Evolutionary conservation across 2,329 filamentous ascomycete species (phyloP), one percentile per base, ranked within the genome.

Genomic region (Botryotinia globosa): DNA sequence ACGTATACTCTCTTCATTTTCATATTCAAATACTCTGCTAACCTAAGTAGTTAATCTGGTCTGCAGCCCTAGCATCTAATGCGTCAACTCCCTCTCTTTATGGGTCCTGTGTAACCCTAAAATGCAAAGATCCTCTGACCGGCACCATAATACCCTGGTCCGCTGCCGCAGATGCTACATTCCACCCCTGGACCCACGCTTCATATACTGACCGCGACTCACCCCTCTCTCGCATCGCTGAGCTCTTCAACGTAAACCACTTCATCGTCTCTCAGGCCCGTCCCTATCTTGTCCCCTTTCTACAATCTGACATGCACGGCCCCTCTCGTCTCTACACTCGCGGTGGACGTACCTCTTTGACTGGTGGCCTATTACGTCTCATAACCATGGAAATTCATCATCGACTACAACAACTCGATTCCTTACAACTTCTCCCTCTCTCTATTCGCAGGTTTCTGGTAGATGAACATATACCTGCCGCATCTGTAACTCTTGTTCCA

Each of bases 191-290:
- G 85, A 86, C 86, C 12, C 83, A 85, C 74, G 84, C 85, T 42
- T 85, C 83, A 32, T 87, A 89, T 77, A 83, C 82, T 45, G 87
- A 90, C 74, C 84, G 82, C 64, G 80, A 90, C 75, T 89, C 87
- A 0, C 89, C 89, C 0, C 83, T 91, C 4, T 84, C 87, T 61
- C 85, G 89, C 42, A 86, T 92, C 58, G 87, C 88, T 9, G 89
- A 91, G 79, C 85, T 91, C 42, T 91, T 91, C 83, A 92, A 92
- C 78, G 89, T 91, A 61, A 91, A 97, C 80, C 94, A 98, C 84
- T 98, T 97, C 83, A 94, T 98, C 76, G 90, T 98, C 76, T 96
- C 92, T 76, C 95, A 98, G 83, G 94, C 95, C 0, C 88, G 94
- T 4, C 95, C 95, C 0, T 97, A 97, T 81, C 85, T 97, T 25